Percentiles rank a stretch among this genome's conserved stretches.
These are phyloP conservation scores for Stromatinia cepivora DNA, from an alignment of 2,329 filamentous ascomycete species.

Conservation along the genomic window DNA sequence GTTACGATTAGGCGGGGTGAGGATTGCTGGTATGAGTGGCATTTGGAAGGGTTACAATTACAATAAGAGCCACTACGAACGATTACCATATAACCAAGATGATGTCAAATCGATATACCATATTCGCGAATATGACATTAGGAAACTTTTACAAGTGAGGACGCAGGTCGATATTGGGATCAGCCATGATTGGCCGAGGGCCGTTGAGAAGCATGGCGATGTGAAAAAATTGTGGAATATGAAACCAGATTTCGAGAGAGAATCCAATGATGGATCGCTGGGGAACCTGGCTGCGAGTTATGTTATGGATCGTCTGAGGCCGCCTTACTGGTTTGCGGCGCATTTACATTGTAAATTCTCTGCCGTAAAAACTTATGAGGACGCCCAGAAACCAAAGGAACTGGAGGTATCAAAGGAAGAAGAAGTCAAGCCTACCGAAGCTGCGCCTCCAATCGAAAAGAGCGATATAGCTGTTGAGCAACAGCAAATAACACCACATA, in stretches of 20 bases:
- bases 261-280: constrained; percentile 72
- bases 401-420: constrained; percentile 29
- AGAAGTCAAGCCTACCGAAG: constrained; percentile 1
- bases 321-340: constrained; percentile 87
- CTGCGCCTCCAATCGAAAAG: neutral
- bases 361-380: constrained; percentile 61
- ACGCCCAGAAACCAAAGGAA: neutral
- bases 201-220: constrained; percentile 78
- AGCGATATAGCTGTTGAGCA: neutral
- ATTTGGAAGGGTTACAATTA: constrained; percentile 96
- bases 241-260: constrained; percentile 74
- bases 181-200: constrained; percentile 93
- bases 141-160: constrained; percentile 81
- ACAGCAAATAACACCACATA: constrained; percentile 42
- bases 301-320: constrained; percentile 78
- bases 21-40: constrained; percentile 86
- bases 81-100: constrained; percentile 76
- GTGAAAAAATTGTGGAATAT: constrained; percentile 63
- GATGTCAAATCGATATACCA: constrained; percentile 87
- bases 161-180: constrained; percentile 88
- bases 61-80: constrained; percentile 77
- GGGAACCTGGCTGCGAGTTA: constrained; percentile 79
- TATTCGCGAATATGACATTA: constrained; percentile 83
- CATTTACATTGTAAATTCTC: constrained; percentile 89
- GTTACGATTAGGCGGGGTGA: constrained; percentile 75